A percentile compares a stretch with the other conserved stretches of the same genome.
phyloP scores from a whole-genome alignment of 2,329 filamentous ascomycete genomes.

The Penicillium digitatum region DNA sequence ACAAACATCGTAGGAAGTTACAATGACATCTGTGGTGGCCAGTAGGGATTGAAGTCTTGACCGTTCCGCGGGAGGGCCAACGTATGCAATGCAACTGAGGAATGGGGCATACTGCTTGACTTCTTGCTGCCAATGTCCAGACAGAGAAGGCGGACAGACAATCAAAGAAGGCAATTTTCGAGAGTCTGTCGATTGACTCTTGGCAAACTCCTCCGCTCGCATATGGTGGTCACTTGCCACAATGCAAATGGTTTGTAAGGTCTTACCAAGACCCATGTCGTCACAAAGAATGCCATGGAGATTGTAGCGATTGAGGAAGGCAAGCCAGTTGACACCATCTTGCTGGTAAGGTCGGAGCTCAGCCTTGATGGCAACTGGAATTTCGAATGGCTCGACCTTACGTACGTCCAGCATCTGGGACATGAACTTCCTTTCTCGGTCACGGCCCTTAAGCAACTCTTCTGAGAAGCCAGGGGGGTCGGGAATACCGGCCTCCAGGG shows the following conservation, averaged over 20 bases:
- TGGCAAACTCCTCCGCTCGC: conserved; percentile 82
- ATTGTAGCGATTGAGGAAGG: conserved; percentile 97
- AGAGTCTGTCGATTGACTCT: conserved; percentile 72
- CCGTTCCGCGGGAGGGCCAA: conserved; percentile 80
- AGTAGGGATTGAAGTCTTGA: conserved; percentile 66
- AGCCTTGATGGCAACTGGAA: conserved; percentile 95
- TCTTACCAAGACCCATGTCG: conserved; percentile 98
- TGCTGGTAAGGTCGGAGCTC: conserved; percentile 96
- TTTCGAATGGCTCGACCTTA: conserved; percentile 90
- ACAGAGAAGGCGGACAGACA: conserved; percentile 91
- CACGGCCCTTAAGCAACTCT: conserved; percentile 80
- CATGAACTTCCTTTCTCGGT: conserved; percentile 94
- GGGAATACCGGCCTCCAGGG: conserved; percentile 92
- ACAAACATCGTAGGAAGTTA: conserved; percentile 97
- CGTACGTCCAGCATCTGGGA: conserved; percentile 92
- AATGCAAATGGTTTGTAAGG: conserved; percentile 93
- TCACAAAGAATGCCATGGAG: conserved; percentile 97
- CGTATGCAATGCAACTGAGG: conserved; percentile 82
- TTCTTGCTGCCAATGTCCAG: conserved; percentile 98
- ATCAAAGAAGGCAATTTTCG: conserved; percentile 84
- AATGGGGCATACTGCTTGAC: conserved; percentile 95
- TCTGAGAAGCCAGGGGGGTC: conserved; percentile 91
- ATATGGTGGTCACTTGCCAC: conserved; percentile 96
- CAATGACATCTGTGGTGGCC: conserved; percentile 79
- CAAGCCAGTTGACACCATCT: conserved; percentile 97